Evolutionary conservation across 306 rosid species (phyloP).

Genomic region (Potentilla sterilis): DNA sequence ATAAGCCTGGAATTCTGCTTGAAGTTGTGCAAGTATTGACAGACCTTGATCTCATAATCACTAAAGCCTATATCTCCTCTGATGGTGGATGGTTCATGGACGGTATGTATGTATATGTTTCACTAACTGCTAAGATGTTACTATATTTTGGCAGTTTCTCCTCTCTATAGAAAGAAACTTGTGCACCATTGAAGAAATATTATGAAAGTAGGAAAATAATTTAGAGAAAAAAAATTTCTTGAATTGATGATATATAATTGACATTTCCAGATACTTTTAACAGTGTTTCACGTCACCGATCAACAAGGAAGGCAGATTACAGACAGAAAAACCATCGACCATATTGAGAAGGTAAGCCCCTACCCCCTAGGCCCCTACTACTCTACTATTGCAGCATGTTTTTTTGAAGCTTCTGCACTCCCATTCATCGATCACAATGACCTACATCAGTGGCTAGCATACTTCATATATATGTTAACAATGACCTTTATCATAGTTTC

Average conservation of each 20-base stretch:
- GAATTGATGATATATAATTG: constrained; percentile 8
- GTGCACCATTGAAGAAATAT: neutral
- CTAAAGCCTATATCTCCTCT: constrained; percentile 80
- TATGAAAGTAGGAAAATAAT: neutral
- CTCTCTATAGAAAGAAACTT: neutral
- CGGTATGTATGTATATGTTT: constrained; percentile 39
- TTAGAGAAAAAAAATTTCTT: neutral
- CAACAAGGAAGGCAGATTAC: constrained; percentile 78
- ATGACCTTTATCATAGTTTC: neutral
- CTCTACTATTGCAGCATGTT: constrained; percentile 5
- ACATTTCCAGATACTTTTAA: constrained; percentile 24
- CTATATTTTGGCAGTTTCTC: neutral
- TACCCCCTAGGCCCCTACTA: constrained; percentile 9
- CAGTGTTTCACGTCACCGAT: constrained; percentile 87
- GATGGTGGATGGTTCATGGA: constrained; percentile 97
- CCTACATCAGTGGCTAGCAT: neutral
- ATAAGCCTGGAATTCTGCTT: constrained; percentile 84
- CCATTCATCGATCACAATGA: neutral
- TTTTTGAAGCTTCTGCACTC: neutral
- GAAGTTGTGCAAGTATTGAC: constrained; percentile 78
- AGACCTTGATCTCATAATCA: constrained; percentile 73
- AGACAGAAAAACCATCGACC: constrained; percentile 60
- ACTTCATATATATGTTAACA: neutral
- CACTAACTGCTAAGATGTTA: neutral
- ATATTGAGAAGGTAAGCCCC: constrained; percentile 66